Conservation (phyloP, 805 yeast species). For the Ogataea pilisensis region DNA sequence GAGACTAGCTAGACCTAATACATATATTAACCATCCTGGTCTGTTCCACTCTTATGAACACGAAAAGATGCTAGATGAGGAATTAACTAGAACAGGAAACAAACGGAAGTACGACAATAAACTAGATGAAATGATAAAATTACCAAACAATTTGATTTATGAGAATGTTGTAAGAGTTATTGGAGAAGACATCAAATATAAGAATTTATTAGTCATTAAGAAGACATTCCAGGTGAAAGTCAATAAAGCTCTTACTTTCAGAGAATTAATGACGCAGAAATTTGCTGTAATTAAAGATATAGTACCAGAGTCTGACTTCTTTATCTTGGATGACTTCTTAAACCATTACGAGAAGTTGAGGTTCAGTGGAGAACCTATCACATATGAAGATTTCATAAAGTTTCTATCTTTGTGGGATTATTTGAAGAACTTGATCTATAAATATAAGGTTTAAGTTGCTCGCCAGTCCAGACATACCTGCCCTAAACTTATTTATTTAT, state of each 20-base stretch:
- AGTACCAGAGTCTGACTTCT: slow-evolving; percentile 7
- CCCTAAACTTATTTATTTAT: no score
- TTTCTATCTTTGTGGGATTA: slow-evolving; percentile 46
- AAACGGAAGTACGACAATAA: neutral
- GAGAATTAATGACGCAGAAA: slow-evolving; percentile 31
- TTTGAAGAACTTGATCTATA: slow-evolving; percentile 12
- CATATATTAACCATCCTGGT: slow-evolving; percentile 47
- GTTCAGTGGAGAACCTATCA: slow-evolving; percentile 59
- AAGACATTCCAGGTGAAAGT: slow-evolving; percentile 18
- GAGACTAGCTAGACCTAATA: slow-evolving; percentile 38
- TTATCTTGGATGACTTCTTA: slow-evolving; percentile 32
- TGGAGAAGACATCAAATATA: slow-evolving; percentile 53
- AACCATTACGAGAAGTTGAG: slow-evolving; percentile 62
- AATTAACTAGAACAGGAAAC: neutral
- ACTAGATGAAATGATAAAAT: neutral
- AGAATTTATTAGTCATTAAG: slow-evolving; percentile 20
- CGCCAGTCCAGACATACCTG: no score
- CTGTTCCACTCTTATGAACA: slow-evolving; percentile 28
- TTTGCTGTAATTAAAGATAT: slow-evolving; percentile 8
- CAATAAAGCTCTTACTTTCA: slow-evolving; percentile 17
- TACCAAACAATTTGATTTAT: slow-evolving; percentile 33
- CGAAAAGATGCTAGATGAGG: slow-evolving; percentile 4
- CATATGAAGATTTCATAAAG: slow-evolving; percentile 53
- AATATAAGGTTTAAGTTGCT: slow-evolving; percentile 7
- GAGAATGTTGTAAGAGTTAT: slow-evolving; percentile 58